phyloP scores from a whole-genome alignment of 73 alveolate genomes.

The Tetrahymena thermophila region DNA sequence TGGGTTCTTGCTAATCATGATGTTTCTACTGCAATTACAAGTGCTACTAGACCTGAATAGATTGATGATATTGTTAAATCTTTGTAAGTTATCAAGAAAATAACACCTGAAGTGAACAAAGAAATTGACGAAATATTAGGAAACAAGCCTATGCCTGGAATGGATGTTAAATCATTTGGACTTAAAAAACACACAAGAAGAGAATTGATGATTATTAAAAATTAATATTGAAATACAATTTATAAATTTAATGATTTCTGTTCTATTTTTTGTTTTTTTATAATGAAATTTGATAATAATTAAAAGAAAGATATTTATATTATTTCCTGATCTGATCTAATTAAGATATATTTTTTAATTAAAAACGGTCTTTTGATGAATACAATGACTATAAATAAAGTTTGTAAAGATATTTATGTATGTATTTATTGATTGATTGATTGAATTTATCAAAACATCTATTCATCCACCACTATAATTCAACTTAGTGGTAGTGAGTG shows the following conservation, averaged over 20 bases:
- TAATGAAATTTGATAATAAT: too few relatives aligned
- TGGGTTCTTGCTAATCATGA: slow-evolving; percentile 81
- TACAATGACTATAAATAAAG: too few relatives aligned
- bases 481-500: too few relatives aligned
- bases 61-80: slow-evolving; percentile 75
- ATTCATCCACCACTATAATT: too few relatives aligned
- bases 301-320: too few relatives aligned
- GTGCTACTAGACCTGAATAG: slow-evolving; percentile 74
- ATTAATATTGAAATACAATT: neutral
- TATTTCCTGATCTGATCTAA: too few relatives aligned
- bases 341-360: too few relatives aligned
- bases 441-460: too few relatives aligned
- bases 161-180: slow-evolving; percentile 35
- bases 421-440: too few relatives aligned
- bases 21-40: slow-evolving; percentile 75
- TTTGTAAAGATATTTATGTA: too few relatives aligned
- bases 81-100: slow-evolving; percentile 54
- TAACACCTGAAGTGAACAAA: slow-evolving; percentile 53
- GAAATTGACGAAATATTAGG: slow-evolving; percentile 53
- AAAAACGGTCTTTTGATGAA: too few relatives aligned
- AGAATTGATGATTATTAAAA: neutral
- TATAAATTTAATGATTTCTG: neutral
- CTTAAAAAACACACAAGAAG: slow-evolving; percentile 52
- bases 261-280: neutral
- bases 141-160: slow-evolving; percentile 50